Evolutionary conservation across 495 filamentous ascomycete species (phyloP), one percentile per base, ranked within the genome.

Genomic region (Penicillium mononematosum): DNA sequence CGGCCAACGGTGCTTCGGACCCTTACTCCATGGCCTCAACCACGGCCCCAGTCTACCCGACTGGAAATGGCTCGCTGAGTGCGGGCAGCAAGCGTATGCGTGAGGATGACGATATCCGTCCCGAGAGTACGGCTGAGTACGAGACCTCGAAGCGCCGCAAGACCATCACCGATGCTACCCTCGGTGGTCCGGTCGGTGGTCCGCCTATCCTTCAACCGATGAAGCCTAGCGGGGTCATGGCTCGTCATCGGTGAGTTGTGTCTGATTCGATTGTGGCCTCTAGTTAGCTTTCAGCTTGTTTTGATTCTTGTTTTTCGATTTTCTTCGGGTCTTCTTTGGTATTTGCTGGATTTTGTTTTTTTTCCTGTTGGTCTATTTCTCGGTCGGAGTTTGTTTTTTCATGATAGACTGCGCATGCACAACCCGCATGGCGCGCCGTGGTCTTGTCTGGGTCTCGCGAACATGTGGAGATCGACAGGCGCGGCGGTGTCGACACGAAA

Each of bases 81-180:
- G 84, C 86, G 4, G 64, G 66, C 16, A 84, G 80, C 65, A 97
- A 96, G 81, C 86, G 94, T 55, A 83, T 88, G 54, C 87, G 94
- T 20, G 85, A 87, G 39, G 81, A 88, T 44, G 87, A 90, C 45
- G 91, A 95, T 20, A 78, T 79, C 50, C 87, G 90, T 19, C 86
- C 90, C 19, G 78, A 85, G 46, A 91, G 85, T 70, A 77, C 78
- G 48, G 65, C 69, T n/a, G 84, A 87, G 11, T 79, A 87, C 39
- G 84, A 88, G 17, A 64, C 86, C 24, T 53, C 50, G 60, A 98
- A 98, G 75, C 87, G 94, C 22, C 88, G 89, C 36, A 94, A 92
- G 78, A 92, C 88, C 1, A 77, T 91, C 55, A 81, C 87, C 39
- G 84, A 88, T 55, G 78, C 84, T 12, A 70, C 72, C 17, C 70